Evolutionary conservation across 139 green algal genomes (phyloP).

Genomic region (Choricystis sp.): DNA sequence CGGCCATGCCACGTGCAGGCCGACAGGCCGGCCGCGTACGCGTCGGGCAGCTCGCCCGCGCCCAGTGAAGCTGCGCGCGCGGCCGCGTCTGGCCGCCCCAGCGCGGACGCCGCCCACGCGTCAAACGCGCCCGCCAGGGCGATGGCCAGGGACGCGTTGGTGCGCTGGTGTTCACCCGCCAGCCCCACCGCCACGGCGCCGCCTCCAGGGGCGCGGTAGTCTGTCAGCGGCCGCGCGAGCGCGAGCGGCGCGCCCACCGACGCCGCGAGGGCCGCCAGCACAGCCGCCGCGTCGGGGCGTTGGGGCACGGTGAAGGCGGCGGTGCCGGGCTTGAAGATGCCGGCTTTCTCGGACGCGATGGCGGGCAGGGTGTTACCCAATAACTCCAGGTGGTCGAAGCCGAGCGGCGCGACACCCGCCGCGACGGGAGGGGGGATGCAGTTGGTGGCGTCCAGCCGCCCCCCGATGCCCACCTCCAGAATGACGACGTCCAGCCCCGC

Average conservation of each 20-base stretch:
- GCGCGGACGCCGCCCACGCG: constrained; percentile 2
- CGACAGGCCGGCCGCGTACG: constrained; percentile 44
- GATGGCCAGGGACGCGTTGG: constrained; percentile 77
- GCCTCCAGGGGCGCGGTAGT: constrained; percentile 8
- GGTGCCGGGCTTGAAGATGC: constrained; percentile 64
- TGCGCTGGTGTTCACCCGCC: constrained; percentile 59
- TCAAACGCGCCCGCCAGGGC: constrained; percentile 53
- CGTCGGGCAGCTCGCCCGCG: constrained; percentile 19
- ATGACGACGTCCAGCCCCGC: constrained; percentile 66
- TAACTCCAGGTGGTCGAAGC: constrained; percentile 91
- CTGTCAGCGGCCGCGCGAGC: constrained; percentile 14
- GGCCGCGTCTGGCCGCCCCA: constrained; percentile 5
- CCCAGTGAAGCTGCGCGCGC: constrained; percentile 8
- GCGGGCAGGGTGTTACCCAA: constrained; percentile 77
- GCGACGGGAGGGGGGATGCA: constrained; percentile 31
- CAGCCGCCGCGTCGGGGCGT: constrained; percentile 50
- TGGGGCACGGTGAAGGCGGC: constrained; percentile 67
- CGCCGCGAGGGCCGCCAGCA: constrained; percentile 33
- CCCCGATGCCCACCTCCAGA: constrained; percentile 90
- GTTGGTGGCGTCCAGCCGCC: constrained; percentile 92
- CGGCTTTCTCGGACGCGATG: constrained; percentile 91
- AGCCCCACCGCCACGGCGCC: constrained; percentile 25
- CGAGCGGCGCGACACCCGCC: constrained; percentile 69
- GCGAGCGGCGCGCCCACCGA: constrained; percentile 16
- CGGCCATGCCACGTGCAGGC: constrained; percentile 50